These are phyloP conservation scores for Phialocephala sp. DNA, from an alignment of 2,329 filamentous ascomycete species.

Conservation along the genomic window DNA sequence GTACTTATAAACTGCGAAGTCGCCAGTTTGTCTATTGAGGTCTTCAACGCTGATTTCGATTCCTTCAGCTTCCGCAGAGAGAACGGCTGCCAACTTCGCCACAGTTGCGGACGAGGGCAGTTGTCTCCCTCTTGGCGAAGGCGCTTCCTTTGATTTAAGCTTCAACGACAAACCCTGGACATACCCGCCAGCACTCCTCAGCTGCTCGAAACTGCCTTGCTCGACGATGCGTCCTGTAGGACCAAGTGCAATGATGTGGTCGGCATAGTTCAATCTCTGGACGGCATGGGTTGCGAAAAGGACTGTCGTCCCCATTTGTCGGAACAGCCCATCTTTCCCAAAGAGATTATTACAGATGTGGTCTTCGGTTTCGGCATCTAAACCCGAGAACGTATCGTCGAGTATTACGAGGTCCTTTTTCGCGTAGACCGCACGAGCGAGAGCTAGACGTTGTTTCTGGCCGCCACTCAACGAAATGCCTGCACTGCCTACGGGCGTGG, in stretches of 20 bases:
- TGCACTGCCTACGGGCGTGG: conserved; percentile 39
- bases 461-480: conserved; percentile 45
- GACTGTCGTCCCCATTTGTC: conserved; percentile 43
- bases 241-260: conserved; percentile 48
- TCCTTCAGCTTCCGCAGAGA: not conserved
- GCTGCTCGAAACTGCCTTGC: conserved; percentile 45
- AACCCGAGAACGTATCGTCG: conserved; percentile 41
- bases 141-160: conserved; percentile 2
- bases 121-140: not conserved
- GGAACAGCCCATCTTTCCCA: conserved; percentile 29
- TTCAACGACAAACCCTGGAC: conserved; percentile 35
- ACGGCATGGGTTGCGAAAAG: conserved; percentile 47
- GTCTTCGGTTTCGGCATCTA: conserved; percentile 40
- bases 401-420: conserved; percentile 38
- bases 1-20: conserved; percentile 36
- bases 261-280: conserved; percentile 44
- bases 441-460: conserved; percentile 52
- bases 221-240: conserved; percentile 42
- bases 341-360: conserved; percentile 35
- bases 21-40: conserved; percentile 30
- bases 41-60: conserved; percentile 11
- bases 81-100: not conserved
- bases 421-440: conserved; percentile 60
- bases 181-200: conserved; percentile 45
- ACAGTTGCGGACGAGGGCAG: not conserved